Conservation (phyloP, 108 stramenopile species). For the Skeletonema marinoi region DNA sequence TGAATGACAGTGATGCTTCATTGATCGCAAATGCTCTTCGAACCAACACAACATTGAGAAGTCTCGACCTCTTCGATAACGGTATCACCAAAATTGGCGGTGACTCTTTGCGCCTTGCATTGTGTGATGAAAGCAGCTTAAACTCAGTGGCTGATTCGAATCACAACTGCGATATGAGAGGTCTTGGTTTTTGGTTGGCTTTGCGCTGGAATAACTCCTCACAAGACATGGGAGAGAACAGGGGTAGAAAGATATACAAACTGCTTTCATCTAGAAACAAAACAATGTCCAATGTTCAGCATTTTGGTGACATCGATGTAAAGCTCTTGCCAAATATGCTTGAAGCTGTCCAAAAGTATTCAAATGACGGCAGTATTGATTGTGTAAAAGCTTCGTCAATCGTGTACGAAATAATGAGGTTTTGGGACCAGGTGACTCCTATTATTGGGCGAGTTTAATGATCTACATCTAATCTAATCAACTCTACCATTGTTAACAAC, state of each 20-base stretch:
- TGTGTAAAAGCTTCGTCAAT: background rate
- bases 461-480: too few relatives aligned
- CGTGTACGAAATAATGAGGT: background rate
- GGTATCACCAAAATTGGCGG: background rate
- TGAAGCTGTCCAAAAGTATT: background rate
- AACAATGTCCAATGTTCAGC: background rate
- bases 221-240: background rate
- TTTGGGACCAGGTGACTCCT: background rate
- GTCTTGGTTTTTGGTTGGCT: too few relatives aligned
- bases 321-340: background rate
- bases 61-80: background rate
- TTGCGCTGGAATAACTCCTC: too few relatives aligned
- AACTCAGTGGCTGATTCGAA: conserved; percentile 1
- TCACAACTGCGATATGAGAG: background rate
- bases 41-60: background rate
- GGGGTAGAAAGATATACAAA: background rate
- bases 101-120: background rate
- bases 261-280: background rate
- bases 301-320: background rate
- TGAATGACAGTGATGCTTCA: background rate
- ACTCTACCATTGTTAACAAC: too few relatives aligned
- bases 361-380: background rate
- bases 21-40: conserved; percentile 2
- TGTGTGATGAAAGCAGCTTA: background rate
- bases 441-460: background rate